phyloP scores from a whole-genome alignment of 169 alveolate genomes.

The Amoebophrya sp. region DNA sequence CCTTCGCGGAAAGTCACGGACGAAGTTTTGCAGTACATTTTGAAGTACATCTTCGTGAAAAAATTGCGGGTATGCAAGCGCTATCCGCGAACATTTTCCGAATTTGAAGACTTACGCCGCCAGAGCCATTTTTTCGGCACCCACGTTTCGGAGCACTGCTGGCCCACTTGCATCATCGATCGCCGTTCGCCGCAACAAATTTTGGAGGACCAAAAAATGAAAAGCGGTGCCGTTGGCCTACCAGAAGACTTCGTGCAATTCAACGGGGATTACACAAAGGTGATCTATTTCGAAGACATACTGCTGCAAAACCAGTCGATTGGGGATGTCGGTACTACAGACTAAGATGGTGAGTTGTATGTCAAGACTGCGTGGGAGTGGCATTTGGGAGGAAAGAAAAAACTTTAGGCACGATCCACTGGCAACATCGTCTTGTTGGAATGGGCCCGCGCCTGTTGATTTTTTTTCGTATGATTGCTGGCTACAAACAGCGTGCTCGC shows the following conservation, averaged over 20 bases:
- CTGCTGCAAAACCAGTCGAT: background rate
- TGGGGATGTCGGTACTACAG: background rate
- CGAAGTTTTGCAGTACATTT: background rate
- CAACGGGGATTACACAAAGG: background rate
- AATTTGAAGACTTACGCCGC: background rate
- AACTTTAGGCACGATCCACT: too few species aligned
- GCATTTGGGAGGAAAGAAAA: too few species aligned
- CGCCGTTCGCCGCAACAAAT: too few species aligned
- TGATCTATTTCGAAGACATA: background rate
- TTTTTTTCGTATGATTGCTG: too few species aligned
- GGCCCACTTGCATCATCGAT: background rate
- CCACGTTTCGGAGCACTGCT: background rate
- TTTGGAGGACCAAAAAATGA: too few species aligned
- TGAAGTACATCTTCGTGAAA: background rate
- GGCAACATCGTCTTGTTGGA: too few species aligned
- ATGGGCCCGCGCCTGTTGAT: too few species aligned
- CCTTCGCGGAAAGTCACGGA: too few species aligned
- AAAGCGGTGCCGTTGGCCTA: too few species aligned
- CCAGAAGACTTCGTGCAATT: background rate
- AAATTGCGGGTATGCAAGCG: background rate
- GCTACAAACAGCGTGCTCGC: too few species aligned
- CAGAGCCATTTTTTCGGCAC: background rate
- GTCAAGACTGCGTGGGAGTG: too few species aligned
- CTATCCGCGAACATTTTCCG: background rate
- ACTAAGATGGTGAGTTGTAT: too few species aligned